phyloP scores from a whole-genome alignment of 306 rosid genomes.

The Nissolia schottii region DNA sequence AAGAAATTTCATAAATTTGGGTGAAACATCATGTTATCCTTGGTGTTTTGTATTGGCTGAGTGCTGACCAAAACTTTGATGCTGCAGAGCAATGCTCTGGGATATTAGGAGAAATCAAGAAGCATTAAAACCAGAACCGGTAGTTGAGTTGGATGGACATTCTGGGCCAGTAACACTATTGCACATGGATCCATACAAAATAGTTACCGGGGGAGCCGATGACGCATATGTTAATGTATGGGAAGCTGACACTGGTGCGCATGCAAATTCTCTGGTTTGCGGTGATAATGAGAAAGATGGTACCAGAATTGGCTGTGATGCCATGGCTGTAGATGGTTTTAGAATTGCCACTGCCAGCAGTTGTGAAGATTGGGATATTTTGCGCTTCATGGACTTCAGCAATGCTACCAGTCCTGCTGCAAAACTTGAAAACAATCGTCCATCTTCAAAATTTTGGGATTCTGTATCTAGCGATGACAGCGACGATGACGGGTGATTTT shows the following conservation, averaged over 20 bases:
- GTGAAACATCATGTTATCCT: not conserved
- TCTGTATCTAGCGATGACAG: slow-evolving; percentile 25
- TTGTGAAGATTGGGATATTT: slow-evolving; percentile 4
- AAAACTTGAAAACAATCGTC: slow-evolving; percentile 21
- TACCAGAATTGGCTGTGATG: slow-evolving; percentile 31
- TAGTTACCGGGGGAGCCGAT: slow-evolving; percentile 53
- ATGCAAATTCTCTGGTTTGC: slow-evolving; percentile 45
- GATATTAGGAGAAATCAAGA: slow-evolving; percentile 69
- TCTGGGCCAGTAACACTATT: slow-evolving; percentile 45
- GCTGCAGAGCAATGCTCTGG: slow-evolving; percentile 80
- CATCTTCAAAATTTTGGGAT: slow-evolving; percentile 61
- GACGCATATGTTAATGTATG: slow-evolving; percentile 43
- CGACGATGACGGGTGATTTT: not conserved
- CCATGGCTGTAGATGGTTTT: slow-evolving; percentile 61
- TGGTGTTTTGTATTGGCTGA: not conserved
- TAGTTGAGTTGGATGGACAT: slow-evolving; percentile 69
- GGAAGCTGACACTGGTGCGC: slow-evolving; percentile 54
- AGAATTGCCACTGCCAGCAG: slow-evolving; percentile 43
- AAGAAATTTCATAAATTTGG: not conserved
- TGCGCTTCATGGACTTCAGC: slow-evolving; percentile 47
- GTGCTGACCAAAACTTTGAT: slow-evolving; percentile 3
- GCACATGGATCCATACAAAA: slow-evolving; percentile 71
- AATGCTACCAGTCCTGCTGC: slow-evolving; percentile 35
- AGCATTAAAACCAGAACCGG: slow-evolving; percentile 33
- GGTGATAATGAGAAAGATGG: not conserved